Conservation (phyloP, 352 stramenopile genomes). For the Pythium volutum region DNA sequence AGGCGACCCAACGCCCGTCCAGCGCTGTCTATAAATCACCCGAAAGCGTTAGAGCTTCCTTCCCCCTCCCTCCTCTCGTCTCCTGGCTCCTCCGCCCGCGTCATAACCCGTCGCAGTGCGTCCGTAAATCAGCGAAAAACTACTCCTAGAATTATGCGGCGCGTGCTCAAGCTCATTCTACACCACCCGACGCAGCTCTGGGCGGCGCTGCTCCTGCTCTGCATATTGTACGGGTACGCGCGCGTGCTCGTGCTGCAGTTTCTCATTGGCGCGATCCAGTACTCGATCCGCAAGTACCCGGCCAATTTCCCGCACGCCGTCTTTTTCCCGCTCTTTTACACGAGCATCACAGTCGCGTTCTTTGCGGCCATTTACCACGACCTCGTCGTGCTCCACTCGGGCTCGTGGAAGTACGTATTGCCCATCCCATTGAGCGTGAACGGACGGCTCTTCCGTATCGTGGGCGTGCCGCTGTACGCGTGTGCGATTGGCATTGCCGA, state of each 20-base stretch:
- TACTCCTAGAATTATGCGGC: slow-evolving; percentile 10
- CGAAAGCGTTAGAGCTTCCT: too few relatives aligned
- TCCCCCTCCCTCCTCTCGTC: neutral
- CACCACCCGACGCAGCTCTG: slow-evolving; percentile 60
- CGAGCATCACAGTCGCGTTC: slow-evolving; percentile 33
- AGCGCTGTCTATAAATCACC: too few relatives aligned
- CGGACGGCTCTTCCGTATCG: slow-evolving; percentile 44
- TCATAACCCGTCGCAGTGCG: neutral
- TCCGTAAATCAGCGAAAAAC: neutral
- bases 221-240: slow-evolving; percentile 65
- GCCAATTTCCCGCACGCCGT: slow-evolving; percentile 55
- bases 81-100: neutral
- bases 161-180: slow-evolving; percentile 52
- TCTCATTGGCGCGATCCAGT: slow-evolving; percentile 38
- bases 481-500: slow-evolving; percentile 51
- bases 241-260: slow-evolving; percentile 63
- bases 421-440: slow-evolving; percentile 60
- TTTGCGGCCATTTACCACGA: slow-evolving; percentile 46
- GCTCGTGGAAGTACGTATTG: slow-evolving; percentile 61
- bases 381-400: slow-evolving; percentile 23
- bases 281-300: slow-evolving; percentile 50
- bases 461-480: slow-evolving; percentile 68
- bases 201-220: slow-evolving; percentile 44
- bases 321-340: slow-evolving; percentile 57
- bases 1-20: neutral